Percentiles rank a stretch among this genome's conserved stretches.
phyloP scores from a whole-genome alignment of 257 asterid genomes.

The Ligustrum vulgare region DNA sequence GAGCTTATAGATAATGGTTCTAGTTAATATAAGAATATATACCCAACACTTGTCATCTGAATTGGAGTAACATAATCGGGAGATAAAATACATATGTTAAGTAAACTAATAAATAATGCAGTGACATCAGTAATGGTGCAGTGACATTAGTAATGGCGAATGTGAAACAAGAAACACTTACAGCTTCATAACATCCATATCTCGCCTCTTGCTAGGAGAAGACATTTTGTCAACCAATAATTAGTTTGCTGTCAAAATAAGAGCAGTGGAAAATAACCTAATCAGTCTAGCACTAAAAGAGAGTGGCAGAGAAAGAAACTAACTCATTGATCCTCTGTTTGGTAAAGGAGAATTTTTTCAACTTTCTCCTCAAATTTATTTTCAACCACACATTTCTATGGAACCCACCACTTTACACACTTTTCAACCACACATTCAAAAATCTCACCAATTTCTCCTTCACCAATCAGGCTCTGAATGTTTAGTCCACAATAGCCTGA shows the following conservation, averaged over 20 bases:
- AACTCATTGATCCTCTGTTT: too few species aligned
- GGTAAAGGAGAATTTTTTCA: too few species aligned
- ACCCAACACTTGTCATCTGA: not conserved
- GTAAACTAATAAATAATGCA: not conserved
- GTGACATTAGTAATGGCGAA: not conserved
- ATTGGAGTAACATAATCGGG: not conserved
- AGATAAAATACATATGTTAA: not conserved
- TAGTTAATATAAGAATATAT: not conserved
- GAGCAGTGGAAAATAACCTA: not conserved
- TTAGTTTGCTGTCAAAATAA: conserved; percentile 11
- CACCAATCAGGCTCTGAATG: too few species aligned
- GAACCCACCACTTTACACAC: too few species aligned
- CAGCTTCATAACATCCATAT: conserved; percentile 98
- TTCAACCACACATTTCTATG: too few species aligned
- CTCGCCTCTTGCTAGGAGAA: conserved; percentile 92
- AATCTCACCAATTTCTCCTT: too few species aligned
- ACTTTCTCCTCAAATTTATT: too few species aligned
- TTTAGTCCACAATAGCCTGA: not conserved
- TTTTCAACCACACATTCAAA: too few species aligned
- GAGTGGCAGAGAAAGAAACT: not conserved
- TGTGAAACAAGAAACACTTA: conserved; percentile 31
- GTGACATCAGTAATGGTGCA: not conserved
- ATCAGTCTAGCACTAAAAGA: not conserved
- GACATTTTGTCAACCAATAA: conserved; percentile 52
- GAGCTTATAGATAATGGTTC: not conserved